Percentiles rank a stretch among this genome's conserved stretches.
Evolutionary conservation across 2,329 filamentous ascomycete genomes (phyloP).

Genomic region (Diaporthe vaccinii): DNA sequence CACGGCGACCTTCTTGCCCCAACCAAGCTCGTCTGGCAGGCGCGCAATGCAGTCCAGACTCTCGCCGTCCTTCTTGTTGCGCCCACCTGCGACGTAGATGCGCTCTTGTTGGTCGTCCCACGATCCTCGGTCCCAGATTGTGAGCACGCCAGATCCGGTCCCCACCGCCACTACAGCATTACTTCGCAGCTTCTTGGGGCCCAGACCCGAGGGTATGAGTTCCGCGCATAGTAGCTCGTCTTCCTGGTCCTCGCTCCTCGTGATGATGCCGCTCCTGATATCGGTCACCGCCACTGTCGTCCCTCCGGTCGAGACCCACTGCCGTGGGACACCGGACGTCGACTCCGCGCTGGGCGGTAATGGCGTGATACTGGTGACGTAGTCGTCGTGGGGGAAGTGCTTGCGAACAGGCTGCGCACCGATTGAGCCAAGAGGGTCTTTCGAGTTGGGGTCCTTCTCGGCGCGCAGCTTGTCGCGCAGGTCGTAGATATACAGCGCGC

Average conservation of each 20-base stretch:
- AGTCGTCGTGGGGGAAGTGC: slow-evolving; percentile 90
- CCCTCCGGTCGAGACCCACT: slow-evolving; percentile 94
- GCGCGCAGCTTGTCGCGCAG: slow-evolving; percentile 67
- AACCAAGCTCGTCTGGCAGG: slow-evolving; percentile 78
- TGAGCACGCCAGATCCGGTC: slow-evolving; percentile 83
- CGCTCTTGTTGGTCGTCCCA: slow-evolving; percentile 97
- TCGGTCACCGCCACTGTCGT: slow-evolving; percentile 93
- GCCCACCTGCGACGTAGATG: slow-evolving; percentile 78
- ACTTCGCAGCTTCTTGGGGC: slow-evolving; percentile 73
- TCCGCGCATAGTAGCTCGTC: slow-evolving; percentile 89
- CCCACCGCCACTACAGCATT: slow-evolving; percentile 85
- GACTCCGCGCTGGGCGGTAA: slow-evolving; percentile 84
- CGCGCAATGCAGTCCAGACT: slow-evolving; percentile 83
- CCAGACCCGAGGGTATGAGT: slow-evolving; percentile 79
- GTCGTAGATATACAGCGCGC: slow-evolving; percentile 89
- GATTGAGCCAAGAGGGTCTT: slow-evolving; percentile 57
- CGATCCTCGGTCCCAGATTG: slow-evolving; percentile 91
- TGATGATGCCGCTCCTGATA: slow-evolving; percentile 85
- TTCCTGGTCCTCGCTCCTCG: slow-evolving; percentile 93
- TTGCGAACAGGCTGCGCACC: slow-evolving; percentile 79
- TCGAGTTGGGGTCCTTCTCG: slow-evolving; percentile 33
- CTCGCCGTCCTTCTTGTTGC: slow-evolving; percentile 71
- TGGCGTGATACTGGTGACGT: slow-evolving; percentile 88
- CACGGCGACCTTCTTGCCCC: slow-evolving; percentile 80
- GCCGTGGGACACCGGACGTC: slow-evolving; percentile 91